Evolutionary conservation across 306 rosid genomes (phyloP), one percentile per base, ranked within the genome.

Genomic region (Rosa chinensis): DNA sequence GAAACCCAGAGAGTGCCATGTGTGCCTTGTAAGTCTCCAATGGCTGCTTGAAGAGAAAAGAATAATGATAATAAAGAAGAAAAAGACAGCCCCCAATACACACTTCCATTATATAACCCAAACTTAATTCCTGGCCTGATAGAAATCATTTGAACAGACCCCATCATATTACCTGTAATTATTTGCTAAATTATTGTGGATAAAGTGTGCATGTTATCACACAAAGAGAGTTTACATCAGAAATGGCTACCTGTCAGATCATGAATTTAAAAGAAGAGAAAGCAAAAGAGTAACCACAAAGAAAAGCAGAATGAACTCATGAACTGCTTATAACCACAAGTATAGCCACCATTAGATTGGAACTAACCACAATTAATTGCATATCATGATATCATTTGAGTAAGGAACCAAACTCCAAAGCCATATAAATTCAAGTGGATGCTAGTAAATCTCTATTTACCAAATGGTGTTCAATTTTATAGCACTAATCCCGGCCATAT

Each of bases 191-290:
- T 17, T 44, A 64, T 63, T 47, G 4, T 28, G 37, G 10, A 28
- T 45, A 21, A 80, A n/a, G n/a, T 56, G 61, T 75, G 13, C 20
- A 11, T 71, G 20, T 28, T 62, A 8, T 4, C 63, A n/a, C 66
- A 59, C 0, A 58, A 14, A 59, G 66, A 59, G 17, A 32, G 18
- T 16, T 23, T 13, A 6, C 35, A 49, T 66, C 70, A 53, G 62
- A 10, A 16, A 21, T 12, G 43, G 13, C 52, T 77, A 9, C 16
- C 52, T 67, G 70, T 77, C 50, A 59, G 49, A 35, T 20, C 48
- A 43, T 13, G 55, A 77, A 43, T 66, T 50, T 53, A 72, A 82
- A 77, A 72, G 70, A 82, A 82, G 81, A 63, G 49, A 82, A 71
- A 71, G 78, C 44, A 50, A 76, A 39, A 71, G 45, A 62, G 47